phyloP scores from a whole-genome alignment of 805 yeast species.

The Kazachstania taianensis region DNA sequence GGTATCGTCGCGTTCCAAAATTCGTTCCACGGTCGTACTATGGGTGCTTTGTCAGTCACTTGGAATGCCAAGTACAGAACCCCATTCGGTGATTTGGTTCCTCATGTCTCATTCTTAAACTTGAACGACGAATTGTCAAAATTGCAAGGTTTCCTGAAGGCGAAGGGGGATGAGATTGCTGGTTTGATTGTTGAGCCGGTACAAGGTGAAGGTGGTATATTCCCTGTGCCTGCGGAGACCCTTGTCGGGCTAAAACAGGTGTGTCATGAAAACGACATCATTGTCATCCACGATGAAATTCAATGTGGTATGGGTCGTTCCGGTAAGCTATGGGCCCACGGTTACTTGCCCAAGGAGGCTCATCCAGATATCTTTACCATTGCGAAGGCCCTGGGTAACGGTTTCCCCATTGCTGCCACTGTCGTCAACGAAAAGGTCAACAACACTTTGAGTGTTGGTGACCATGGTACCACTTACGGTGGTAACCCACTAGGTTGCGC shows the following conservation, averaged over 20 bases:
- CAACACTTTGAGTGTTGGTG: slow-evolving; percentile 68
- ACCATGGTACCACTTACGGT: slow-evolving; percentile 96
- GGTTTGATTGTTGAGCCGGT: slow-evolving; percentile 95
- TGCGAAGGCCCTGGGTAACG: slow-evolving; percentile 96
- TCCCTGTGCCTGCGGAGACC: slow-evolving; percentile 80
- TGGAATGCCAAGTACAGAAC: slow-evolving; percentile 87
- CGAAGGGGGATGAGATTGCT: slow-evolving; percentile 39
- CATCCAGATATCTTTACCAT: slow-evolving; percentile 91
- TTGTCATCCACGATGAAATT: slow-evolving; percentile 91
- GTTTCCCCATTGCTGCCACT: slow-evolving; percentile 92
- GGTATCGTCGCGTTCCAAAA: slow-evolving; percentile 82
- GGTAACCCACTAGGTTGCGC: slow-evolving; percentile 91
- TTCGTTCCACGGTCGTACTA: slow-evolving; percentile 90
- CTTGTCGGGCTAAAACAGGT: slow-evolving; percentile 65
- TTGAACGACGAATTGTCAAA: slow-evolving; percentile 28
- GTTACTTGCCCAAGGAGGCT: slow-evolving; percentile 59
- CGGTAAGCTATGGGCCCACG: slow-evolving; percentile 94
- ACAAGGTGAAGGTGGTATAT: slow-evolving; percentile 98
- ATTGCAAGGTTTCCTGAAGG: slow-evolving; percentile 14
- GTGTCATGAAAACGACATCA: slow-evolving; percentile 73
- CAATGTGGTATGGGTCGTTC: slow-evolving; percentile 98
- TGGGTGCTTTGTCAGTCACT: slow-evolving; percentile 89
- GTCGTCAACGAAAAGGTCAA: slow-evolving; percentile 77
- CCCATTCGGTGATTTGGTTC: slow-evolving; percentile 87
- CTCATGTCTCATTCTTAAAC: slow-evolving; percentile 51